These are phyloP conservation scores for Cornus florida DNA, from an alignment of 148 eudicot genomes.

Conservation along the genomic window DNA sequence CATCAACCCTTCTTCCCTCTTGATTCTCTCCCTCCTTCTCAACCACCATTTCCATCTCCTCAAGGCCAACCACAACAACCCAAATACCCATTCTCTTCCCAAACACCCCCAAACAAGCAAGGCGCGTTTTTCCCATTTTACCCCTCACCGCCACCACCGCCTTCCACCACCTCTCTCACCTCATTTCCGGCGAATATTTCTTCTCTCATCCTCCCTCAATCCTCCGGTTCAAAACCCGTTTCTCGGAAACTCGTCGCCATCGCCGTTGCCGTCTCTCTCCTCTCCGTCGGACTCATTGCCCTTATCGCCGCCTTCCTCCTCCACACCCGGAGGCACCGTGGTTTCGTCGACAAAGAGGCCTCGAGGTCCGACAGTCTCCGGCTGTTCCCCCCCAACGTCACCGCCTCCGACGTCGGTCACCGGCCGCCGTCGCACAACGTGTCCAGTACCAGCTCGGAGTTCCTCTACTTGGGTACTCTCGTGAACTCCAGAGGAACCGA, in stretches of 20 bases:
- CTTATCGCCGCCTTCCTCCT: conserved; percentile 33
- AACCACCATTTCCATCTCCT: conserved; percentile 22
- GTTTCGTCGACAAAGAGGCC: not conserved
- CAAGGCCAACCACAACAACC: conserved; percentile 15
- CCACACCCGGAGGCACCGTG: conserved; percentile 17
- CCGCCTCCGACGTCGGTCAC: conserved; percentile 36
- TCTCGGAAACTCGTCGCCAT: conserved; percentile 45
- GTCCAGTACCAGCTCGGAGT: conserved; percentile 51
- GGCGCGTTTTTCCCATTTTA: conserved; percentile 43
- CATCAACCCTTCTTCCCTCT: conserved; percentile 24
- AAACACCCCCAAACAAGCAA: conserved; percentile 18
- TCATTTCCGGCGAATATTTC: conserved; percentile 91
- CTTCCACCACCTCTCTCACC: conserved; percentile 33
- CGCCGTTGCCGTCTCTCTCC: conserved; percentile 34
- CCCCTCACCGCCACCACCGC: conserved; percentile 47
- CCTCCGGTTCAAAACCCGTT: conserved; percentile 36
- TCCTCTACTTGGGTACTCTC: conserved; percentile 59
- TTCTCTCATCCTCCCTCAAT: conserved; percentile 58
- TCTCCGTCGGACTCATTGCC: conserved; percentile 34
- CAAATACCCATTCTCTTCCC: conserved; percentile 33
- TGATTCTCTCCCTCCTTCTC: conserved; percentile 12
- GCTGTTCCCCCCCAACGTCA: conserved; percentile 36
- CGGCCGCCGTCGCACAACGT: conserved; percentile 5
- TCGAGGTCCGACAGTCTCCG: conserved; percentile 35
- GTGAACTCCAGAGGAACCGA: conserved; percentile 27